Conservation (phyloP, 495 filamentous ascomycete species). For the Xylaria longipes region DNA sequence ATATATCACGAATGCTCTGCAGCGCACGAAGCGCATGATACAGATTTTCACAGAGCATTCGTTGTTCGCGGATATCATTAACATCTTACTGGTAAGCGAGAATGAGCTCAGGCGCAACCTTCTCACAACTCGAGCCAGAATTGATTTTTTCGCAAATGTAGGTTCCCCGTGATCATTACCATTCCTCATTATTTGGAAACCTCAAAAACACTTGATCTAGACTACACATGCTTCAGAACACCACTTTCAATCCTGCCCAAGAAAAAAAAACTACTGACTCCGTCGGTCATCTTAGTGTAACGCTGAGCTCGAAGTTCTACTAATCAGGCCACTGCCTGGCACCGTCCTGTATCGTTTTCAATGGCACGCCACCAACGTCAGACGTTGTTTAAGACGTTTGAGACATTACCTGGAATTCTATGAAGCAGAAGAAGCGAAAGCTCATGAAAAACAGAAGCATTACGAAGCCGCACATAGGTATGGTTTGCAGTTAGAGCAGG, state of each 20-base stretch:
- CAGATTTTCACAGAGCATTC: not conserved
- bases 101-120: not conserved
- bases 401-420: not conserved
- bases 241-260: not conserved
- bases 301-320: not conserved
- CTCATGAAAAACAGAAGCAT: not conserved
- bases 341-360: not conserved
- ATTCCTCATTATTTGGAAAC: not conserved
- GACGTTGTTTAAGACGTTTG: not conserved
- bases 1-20: not conserved
- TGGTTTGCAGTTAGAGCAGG: accelerated
- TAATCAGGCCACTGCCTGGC: not conserved
- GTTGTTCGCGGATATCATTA: not conserved
- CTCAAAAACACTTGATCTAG: not conserved
- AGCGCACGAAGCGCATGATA: not conserved
- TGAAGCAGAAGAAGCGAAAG: not conserved
- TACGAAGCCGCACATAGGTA: not conserved
- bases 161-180: not conserved
- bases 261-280: not conserved
- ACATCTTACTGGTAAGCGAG: not conserved
- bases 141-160: not conserved
- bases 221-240: not conserved
- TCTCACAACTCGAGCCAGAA: not conserved
- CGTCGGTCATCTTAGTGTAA: not conserved
- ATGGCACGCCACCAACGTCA: not conserved